Evolutionary conservation across 176 grass and related monocot species (phyloP).

Genomic region (Canna indica): DNA sequence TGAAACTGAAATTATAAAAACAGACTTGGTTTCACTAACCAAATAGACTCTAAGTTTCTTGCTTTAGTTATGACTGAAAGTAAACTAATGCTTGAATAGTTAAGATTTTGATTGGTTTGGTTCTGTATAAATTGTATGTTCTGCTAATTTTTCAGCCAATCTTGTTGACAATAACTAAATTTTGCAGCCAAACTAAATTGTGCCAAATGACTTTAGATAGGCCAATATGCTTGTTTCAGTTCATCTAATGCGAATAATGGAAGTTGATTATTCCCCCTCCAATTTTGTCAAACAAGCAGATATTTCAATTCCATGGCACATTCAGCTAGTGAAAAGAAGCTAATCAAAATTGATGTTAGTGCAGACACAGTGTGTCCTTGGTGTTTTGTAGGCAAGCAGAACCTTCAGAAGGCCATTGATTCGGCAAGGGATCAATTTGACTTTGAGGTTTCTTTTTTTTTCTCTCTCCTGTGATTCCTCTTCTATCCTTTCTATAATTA

Average conservation of each 20-base stretch:
- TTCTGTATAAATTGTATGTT: no score
- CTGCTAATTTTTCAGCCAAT: no score
- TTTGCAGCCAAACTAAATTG: no score
- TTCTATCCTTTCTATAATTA: background rate
- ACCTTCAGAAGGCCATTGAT: constrained; percentile 82
- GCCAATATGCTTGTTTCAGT: background rate
- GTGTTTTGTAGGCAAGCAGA: constrained; percentile 87
- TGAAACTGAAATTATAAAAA: no score
- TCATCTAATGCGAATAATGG: background rate
- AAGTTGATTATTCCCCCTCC: background rate
- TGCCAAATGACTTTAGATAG: background rate
- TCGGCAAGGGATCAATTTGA: constrained; percentile 59
- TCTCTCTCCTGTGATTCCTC: no score
- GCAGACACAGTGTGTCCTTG: constrained; percentile 94
- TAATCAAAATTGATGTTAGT: constrained; percentile 75
- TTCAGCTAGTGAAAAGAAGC: constrained; percentile 46
- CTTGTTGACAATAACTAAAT: no score
- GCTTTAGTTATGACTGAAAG: no score
- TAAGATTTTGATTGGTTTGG: no score
- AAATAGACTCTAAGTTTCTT: no score
- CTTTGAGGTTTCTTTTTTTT: constrained; percentile 96
- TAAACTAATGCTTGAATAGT: no score
- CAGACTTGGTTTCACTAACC: no score
- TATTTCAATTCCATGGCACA: constrained; percentile 46
- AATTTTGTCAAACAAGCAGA: constrained; percentile 22